These are phyloP conservation scores for Kernera saxatilis DNA, from an alignment of 345 rosid species.

Conservation along the genomic window DNA sequence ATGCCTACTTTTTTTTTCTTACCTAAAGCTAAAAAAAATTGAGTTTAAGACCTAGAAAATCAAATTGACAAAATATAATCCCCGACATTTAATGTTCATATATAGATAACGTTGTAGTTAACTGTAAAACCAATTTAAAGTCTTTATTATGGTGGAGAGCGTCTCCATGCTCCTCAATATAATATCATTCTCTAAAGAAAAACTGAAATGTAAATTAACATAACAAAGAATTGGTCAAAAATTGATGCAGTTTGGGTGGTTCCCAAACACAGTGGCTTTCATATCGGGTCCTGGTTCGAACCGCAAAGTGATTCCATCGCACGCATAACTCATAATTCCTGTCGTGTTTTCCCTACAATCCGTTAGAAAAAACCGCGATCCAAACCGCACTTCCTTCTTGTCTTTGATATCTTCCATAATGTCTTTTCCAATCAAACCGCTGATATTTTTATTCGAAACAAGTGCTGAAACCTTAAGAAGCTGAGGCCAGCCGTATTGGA, in stretches of 20 bases:
- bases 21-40: too few relatives aligned
- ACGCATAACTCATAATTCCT: neutral
- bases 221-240: too few relatives aligned
- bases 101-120: too few relatives aligned
- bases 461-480: neutral
- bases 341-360: neutral
- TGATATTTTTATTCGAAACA: neutral
- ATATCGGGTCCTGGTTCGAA: neutral
- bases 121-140: too few relatives aligned
- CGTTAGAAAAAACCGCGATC: neutral
- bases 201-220: too few relatives aligned
- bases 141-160: too few relatives aligned
- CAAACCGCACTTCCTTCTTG: neutral
- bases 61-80: too few relatives aligned
- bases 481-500: neutral
- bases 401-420: conserved; percentile 8
- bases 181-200: too few relatives aligned
- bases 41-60: too few relatives aligned
- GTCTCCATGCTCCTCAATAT: too few relatives aligned
- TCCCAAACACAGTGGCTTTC: neutral
- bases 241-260: neutral
- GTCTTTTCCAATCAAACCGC: neutral
- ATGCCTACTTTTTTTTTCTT: too few relatives aligned
- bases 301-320: neutral
- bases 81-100: too few relatives aligned